Percentiles rank a stretch among this genome's conserved stretches.
Evolutionary conservation across 2,329 filamentous ascomycete species (phyloP).

Genomic region (Thielaviopsis euricoi): DNA sequence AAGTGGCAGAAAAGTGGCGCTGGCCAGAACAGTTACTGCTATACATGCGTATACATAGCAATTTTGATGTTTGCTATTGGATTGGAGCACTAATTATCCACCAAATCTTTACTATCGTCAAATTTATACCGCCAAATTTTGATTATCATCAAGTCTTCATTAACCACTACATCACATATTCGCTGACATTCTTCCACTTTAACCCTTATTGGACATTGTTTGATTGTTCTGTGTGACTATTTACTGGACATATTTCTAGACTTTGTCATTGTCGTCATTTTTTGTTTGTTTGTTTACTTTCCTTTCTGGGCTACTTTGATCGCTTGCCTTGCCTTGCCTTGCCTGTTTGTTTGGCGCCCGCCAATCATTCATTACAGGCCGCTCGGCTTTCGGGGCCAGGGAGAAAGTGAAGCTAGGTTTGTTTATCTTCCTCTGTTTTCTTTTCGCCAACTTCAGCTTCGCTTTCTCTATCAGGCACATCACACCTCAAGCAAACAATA

Average conservation of each 20-base stretch:
- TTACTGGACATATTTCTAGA: neutral
- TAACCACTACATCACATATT: neutral
- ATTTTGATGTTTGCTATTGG: no score
- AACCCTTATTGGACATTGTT: neutral
- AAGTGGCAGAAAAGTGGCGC: neutral
- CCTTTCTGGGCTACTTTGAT: no score
- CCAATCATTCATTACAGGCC: neutral
- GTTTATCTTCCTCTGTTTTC: neutral
- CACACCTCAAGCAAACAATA: neutral
- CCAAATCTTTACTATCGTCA: no score
- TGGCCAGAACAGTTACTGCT: neutral
- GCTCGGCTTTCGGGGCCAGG: neutral
- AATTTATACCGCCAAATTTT: no score
- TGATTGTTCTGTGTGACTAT: neutral
- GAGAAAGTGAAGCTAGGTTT: neutral
- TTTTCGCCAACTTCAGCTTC: neutral
- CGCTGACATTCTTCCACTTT: neutral
- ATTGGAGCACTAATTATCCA: no score
- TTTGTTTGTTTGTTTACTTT: neutral
- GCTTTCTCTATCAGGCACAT: neutral
- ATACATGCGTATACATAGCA: no score
- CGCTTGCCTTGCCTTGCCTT: no score
- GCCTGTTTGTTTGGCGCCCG: no score
- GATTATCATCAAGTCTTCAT: no score
- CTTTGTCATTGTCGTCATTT: neutral